Evolutionary conservation across 208 protist species (phyloP), one percentile per base, ranked within the genome.

Genomic region (Leishmania martiniquensis): DNA sequence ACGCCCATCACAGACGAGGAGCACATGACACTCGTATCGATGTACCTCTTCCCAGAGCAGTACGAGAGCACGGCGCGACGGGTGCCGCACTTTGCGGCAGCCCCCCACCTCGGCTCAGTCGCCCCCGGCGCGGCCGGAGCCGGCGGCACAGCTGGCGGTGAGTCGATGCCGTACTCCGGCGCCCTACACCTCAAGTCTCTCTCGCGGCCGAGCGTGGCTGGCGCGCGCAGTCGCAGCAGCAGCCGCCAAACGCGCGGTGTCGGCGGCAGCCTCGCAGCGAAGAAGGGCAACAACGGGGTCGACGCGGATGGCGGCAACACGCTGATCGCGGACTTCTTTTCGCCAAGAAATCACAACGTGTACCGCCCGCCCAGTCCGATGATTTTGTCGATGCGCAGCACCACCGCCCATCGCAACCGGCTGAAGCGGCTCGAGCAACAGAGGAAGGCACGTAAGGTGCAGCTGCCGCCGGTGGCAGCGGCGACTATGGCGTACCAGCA

Each of bases 331-430:
- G 90, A 91, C 63, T 84, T 77, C 70, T 87, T 89, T 62, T 65
- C 80, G 1, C 45, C 78, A 1, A 78, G 83, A 65, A 82, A 84
- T 13, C 81, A 88, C 29, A 88, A 86, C 25, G 88, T 83, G 17
- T 97, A 94, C 85, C 84, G 86, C 32, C 91, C 93, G 4, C 93
- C 93, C 15, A 94, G 90, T 47, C 93, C 93, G 63, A 93, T 97
- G 89, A 92, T 97, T 81, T 80, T 97, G 62, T 97, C 91, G 17
- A 89, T 95, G 77, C 93, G 93, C 71, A 92, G 93, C 82, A 92
- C 79, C 65, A 88, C 90, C n/a, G 86, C 85, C 4, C 68, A 84
- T 57, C 69, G 71, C 42, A 83, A 78, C 47, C 76, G 75, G 9
- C 60, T 80, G 52, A 84, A 84, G 76, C 75, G 73, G n/a, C 79